Conservation (phyloP, 345 rosid genomes). For the Eutrema japonicum region DNA sequence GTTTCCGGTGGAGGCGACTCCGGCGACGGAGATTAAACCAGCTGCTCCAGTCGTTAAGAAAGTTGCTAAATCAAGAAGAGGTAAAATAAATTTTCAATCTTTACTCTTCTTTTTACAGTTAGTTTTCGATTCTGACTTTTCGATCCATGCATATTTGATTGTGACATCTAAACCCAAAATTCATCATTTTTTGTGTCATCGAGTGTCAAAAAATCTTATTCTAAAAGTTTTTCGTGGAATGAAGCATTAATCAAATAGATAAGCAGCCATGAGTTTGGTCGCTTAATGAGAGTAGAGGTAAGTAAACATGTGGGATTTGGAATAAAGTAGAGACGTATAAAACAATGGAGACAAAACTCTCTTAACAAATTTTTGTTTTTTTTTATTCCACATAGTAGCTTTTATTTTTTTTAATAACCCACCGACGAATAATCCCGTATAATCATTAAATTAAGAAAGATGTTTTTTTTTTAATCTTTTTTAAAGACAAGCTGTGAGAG, state of each 20-base stretch:
- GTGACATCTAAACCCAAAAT: constrained; percentile 30
- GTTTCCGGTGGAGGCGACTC: constrained; percentile 65
- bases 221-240: background rate
- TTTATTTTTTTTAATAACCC: constrained; percentile 12
- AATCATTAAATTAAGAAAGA: constrained; percentile 10
- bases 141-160: constrained; percentile 11
- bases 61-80: constrained; percentile 78
- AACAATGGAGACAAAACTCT: constrained; percentile 35
- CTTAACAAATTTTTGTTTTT: constrained; percentile 24
- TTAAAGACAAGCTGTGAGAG: constrained; percentile 55
- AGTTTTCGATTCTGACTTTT: background rate
- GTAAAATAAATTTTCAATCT: constrained; percentile 44
- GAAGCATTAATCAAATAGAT: constrained; percentile 28
- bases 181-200: constrained; percentile 22
- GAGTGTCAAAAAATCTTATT: constrained; percentile 8
- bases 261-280: constrained; percentile 32
- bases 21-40: constrained; percentile 26
- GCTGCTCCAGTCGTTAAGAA: constrained; percentile 53
- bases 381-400: constrained; percentile 9
- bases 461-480: background rate
- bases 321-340: constrained; percentile 42
- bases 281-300: constrained; percentile 29
- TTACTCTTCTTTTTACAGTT: background rate
- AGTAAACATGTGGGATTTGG: constrained; percentile 41
- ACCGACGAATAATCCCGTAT: constrained; percentile 42